These are phyloP conservation scores for Leishmania lainsoni DNA, from an alignment of 208 protist species.

Conservation along the genomic window DNA sequence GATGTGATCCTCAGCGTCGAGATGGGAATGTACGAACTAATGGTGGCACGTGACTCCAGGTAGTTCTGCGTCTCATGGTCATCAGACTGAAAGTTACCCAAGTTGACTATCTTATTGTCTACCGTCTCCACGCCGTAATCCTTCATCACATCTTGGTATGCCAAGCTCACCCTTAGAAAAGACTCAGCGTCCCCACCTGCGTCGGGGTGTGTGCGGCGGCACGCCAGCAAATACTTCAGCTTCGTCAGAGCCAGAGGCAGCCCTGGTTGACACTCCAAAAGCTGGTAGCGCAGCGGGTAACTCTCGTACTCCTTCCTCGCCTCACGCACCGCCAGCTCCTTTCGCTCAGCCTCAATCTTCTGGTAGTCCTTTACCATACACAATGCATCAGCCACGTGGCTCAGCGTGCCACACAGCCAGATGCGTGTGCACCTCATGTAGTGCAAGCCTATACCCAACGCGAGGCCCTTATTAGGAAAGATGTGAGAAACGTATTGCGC, in stretches of 20 bases:
- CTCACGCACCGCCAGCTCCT: conserved; percentile 45
- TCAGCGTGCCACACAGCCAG: conserved; percentile 53
- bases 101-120: conserved; percentile 83
- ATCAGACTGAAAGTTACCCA: conserved; percentile 84
- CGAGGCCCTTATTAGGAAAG: background rate
- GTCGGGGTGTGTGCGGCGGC: conserved; percentile 79
- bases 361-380: conserved; percentile 75
- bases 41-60: conserved; percentile 59
- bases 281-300: conserved; percentile 79
- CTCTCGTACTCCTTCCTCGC: conserved; percentile 58
- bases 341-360: conserved; percentile 52
- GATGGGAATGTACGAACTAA: conserved; percentile 82
- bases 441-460: background rate
- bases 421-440: conserved; percentile 46
- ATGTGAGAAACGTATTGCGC: background rate
- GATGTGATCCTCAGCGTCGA: conserved; percentile 88
- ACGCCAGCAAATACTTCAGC: conserved; percentile 82
- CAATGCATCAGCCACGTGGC: conserved; percentile 38
- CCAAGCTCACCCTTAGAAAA: conserved; percentile 78
- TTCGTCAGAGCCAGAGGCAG: conserved; percentile 76
- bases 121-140: conserved; percentile 88
- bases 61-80: conserved; percentile 81
- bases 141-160: conserved; percentile 88
- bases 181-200: conserved; percentile 77
- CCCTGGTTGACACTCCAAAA: conserved; percentile 76